phyloP scores from a whole-genome alignment of 192 early-diverging fungal genomes.

The Geranomyces variabilis region DNA sequence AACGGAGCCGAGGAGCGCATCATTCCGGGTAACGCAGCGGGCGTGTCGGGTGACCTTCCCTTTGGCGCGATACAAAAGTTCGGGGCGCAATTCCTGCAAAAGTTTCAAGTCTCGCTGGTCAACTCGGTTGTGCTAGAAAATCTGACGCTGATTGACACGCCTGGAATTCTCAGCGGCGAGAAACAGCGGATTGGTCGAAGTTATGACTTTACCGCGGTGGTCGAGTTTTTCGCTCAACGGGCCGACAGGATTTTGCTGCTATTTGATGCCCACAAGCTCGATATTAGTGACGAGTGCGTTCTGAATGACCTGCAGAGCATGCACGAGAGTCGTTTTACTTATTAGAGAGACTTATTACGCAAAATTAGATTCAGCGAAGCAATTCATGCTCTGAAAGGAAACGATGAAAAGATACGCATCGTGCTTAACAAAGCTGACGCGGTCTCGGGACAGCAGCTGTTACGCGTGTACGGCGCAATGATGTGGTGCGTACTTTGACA shows the following conservation, averaged over 20 bases:
- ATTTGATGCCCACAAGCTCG: conserved; percentile 89
- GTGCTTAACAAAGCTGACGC: conserved; percentile 89
- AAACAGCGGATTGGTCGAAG: conserved; percentile 81
- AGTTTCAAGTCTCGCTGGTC: conserved; percentile 85
- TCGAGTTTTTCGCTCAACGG: conserved; percentile 87
- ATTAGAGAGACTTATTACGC: no score
- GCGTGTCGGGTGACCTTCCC: conserved; percentile 78
- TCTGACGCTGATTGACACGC: conserved; percentile 89
- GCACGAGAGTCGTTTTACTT: no score
- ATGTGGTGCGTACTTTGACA: conserved; percentile 65
- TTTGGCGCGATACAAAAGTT: conserved; percentile 77
- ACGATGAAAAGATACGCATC: conserved; percentile 85
- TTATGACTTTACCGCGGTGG: conserved; percentile 79
- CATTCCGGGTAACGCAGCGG: conserved; percentile 87
- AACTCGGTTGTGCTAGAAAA: conserved; percentile 75
- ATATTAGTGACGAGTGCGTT: conserved; percentile 80
- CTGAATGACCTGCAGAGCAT: no score
- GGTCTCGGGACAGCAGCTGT: conserved; percentile 83
- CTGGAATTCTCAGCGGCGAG: conserved; percentile 84
- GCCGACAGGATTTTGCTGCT: conserved; percentile 81
- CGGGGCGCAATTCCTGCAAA: conserved; percentile 76
- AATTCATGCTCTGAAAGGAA: conserved; percentile 74
- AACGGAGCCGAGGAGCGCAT: conserved; percentile 65
- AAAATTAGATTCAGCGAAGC: conserved; percentile 66
- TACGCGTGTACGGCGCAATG: conserved; percentile 86